Evolutionary conservation across 2,329 filamentous ascomycete species (phyloP).

Genomic region (Sporothrix mexicana): DNA sequence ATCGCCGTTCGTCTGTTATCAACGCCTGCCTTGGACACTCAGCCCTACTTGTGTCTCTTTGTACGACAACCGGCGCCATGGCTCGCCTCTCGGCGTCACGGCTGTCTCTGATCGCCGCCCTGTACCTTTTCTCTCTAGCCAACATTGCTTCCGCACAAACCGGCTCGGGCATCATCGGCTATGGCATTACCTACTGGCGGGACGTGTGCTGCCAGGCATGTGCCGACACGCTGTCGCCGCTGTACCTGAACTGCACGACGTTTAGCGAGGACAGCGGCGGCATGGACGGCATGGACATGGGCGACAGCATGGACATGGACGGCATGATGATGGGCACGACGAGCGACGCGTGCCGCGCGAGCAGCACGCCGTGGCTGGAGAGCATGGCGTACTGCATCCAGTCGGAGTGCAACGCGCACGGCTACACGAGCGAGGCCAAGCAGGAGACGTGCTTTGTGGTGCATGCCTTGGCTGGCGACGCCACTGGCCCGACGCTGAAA

Average conservation of each 20-base stretch:
- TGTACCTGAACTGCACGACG: conserved; percentile 23
- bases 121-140: background rate
- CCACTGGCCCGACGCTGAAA: background rate
- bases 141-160: background rate
- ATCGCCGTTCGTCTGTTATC: background rate
- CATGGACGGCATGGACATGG: conserved; percentile 6
- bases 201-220: conserved; percentile 27
- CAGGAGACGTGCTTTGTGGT: conserved; percentile 1
- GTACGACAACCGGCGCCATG: background rate
- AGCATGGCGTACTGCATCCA: conserved; percentile 25
- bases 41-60: background rate
- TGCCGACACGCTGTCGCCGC: conserved; percentile 14
- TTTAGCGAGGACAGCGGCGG: background rate
- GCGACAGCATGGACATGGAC: conserved; percentile 7
- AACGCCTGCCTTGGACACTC: background rate
- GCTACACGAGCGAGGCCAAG: background rate
- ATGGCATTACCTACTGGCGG: conserved; percentile 3
- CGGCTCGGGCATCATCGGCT: conserved; percentile 13
- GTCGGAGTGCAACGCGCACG: conserved; percentile 10
- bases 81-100: background rate
- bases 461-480: conserved; percentile 9
- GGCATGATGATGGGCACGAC: conserved; percentile 10
- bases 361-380: conserved; percentile 18
- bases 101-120: background rate
- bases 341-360: conserved; percentile 12